Evolutionary conservation across 2,329 filamentous ascomycete species (phyloP).

Genomic region (Didymella segeticola): DNA sequence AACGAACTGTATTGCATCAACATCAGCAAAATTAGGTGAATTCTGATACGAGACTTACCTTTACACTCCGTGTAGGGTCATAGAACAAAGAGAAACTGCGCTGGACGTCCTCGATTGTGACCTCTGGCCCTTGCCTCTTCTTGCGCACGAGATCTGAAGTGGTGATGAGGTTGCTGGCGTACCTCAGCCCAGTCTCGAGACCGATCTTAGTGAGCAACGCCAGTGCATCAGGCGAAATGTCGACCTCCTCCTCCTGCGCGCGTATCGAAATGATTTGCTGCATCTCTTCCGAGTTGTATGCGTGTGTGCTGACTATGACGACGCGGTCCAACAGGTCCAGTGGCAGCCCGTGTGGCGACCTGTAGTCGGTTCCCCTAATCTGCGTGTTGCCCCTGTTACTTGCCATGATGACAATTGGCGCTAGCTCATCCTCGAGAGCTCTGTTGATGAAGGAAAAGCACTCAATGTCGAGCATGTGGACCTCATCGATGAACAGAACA

Average conservation of each 20-base stretch:
- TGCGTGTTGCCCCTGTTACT: slow-evolving; percentile 92
- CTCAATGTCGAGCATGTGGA: slow-evolving; percentile 99
- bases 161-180: slow-evolving; percentile 97
- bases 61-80: slow-evolving; percentile 84
- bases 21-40: background rate
- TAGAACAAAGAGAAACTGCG: slow-evolving; percentile 94
- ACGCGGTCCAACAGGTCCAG: slow-evolving; percentile 96
- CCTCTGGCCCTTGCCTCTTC: slow-evolving; percentile 84
- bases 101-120: slow-evolving; percentile 87
- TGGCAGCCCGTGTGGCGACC: slow-evolving; percentile 89
- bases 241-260: slow-evolving; percentile 94
- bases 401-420: slow-evolving; percentile 98
- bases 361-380: slow-evolving; percentile 93
- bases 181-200: slow-evolving; percentile 87
- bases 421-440: slow-evolving; percentile 90
- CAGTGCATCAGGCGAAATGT: slow-evolving; percentile 86
- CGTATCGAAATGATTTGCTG: slow-evolving; percentile 91
- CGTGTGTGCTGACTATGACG: slow-evolving; percentile 92
- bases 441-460: slow-evolving; percentile 99
- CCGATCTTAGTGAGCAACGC: slow-evolving; percentile 96
- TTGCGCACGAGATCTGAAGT: slow-evolving; percentile 86
- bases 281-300: slow-evolving; percentile 84
- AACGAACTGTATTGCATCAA: slow-evolving; percentile 67
- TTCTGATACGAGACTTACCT: slow-evolving; percentile 49
- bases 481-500: slow-evolving; percentile 97